Conservation (phyloP, 2,329 filamentous ascomycete species). For the Xylariaceae sp. region DNA sequence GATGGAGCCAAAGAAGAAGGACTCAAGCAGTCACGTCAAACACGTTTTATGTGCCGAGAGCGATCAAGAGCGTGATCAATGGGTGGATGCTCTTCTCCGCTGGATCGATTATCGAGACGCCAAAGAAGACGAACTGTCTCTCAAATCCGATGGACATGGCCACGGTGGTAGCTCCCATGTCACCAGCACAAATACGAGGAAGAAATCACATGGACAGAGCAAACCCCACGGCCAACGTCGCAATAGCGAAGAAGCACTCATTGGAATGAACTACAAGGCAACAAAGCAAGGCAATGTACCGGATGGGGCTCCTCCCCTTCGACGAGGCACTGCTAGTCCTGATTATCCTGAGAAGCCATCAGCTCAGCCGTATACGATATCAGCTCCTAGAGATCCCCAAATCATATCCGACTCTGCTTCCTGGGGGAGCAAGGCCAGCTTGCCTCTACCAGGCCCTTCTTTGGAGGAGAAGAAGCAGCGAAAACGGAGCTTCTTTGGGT, state of each 20-base stretch:
- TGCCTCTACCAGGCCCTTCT: constrained; percentile 44
- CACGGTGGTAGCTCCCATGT: constrained; percentile 34
- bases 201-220: constrained; percentile 37
- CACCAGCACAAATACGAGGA: constrained; percentile 39
- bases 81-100: constrained; percentile 85
- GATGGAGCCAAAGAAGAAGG: constrained; percentile 93
- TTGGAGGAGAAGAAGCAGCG: constrained; percentile 73
- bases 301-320: constrained; percentile 37
- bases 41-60: constrained; percentile 96
- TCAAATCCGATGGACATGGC: constrained; percentile 31
- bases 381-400: constrained; percentile 77
- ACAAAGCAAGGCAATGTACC: constrained; percentile 51
- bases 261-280: constrained; percentile 57
- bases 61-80: constrained; percentile 84
- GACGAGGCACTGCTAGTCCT: constrained; percentile 26
- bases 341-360: constrained; percentile 29
- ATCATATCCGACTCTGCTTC: constrained; percentile 77
- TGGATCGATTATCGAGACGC: constrained; percentile 76
- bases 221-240: constrained; percentile 33
- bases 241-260: constrained; percentile 43
- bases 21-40: constrained; percentile 79
- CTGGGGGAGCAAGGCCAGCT: constrained; percentile 76
- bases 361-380: constrained; percentile 59
- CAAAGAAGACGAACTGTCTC: constrained; percentile 49
- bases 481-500: constrained; percentile 75